Evolutionary conservation across 129 eudicot species (phyloP).

Genomic region (Pittosporum tobira): DNA sequence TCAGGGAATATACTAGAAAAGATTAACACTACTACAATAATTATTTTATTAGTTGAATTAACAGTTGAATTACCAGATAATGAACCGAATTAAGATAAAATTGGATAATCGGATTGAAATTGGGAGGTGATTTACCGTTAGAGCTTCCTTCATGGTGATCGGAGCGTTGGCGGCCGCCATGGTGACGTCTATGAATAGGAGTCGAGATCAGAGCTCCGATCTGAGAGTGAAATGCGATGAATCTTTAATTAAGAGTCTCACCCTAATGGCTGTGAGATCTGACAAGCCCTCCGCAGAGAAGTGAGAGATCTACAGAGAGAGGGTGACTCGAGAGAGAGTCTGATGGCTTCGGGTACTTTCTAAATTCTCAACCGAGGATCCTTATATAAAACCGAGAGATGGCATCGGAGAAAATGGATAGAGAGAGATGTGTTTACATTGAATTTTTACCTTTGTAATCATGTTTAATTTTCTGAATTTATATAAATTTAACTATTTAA

Average conservation of each 20-base stretch:
- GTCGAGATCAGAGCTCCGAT: slow-evolving; percentile 33
- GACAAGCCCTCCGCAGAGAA: neutral
- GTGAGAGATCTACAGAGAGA: too few species aligned
- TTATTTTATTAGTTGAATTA: too few species aligned
- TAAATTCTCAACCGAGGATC: too few species aligned
- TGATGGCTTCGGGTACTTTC: too few species aligned
- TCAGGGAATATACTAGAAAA: neutral
- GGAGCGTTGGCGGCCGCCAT: slow-evolving; percentile 99
- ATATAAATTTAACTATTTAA: too few species aligned
- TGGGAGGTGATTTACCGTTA: slow-evolving; percentile 46
- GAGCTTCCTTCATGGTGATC: slow-evolving; percentile 85
- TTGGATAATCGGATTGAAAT: neutral
- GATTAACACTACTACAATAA: slow-evolving; percentile 1
- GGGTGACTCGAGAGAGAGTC: too few species aligned
- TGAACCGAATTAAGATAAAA: slow-evolving; percentile 10
- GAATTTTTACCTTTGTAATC: too few species aligned
- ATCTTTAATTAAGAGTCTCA: neutral
- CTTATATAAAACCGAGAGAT: too few species aligned
- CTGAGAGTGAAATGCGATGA: neutral
- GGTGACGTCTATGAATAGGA: slow-evolving; percentile 24
- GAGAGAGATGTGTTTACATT: too few species aligned
- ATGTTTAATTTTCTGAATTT: too few species aligned
- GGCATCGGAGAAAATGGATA: too few species aligned
- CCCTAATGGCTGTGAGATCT: neutral
- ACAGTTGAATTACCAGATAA: slow-evolving; percentile 4